Conservation (phyloP, 495 filamentous ascomycete species). For the Talaromyces nanjingensis region DNA sequence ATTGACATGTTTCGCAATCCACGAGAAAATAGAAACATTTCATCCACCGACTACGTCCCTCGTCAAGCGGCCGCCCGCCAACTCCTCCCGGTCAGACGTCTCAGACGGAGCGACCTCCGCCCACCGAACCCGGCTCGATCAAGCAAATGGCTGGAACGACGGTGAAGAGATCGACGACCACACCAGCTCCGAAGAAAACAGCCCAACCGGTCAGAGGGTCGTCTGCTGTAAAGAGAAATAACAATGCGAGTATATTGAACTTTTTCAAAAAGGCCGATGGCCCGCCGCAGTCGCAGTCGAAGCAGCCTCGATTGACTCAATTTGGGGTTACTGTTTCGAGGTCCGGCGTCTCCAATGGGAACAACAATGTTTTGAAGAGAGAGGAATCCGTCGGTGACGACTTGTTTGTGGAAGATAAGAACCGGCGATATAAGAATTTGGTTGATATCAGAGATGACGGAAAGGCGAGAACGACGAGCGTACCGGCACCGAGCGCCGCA, state of each 20-base stretch:
- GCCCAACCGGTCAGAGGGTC: slow-evolving; percentile 5
- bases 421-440: slow-evolving; percentile 12
- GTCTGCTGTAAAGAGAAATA: slow-evolving; percentile 16
- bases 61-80: background rate
- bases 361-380: slow-evolving; percentile 12
- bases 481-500: background rate
- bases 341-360: slow-evolving; percentile 13
- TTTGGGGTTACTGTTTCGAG: slow-evolving; percentile 25
- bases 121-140: background rate
- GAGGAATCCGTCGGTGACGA: slow-evolving; percentile 21
- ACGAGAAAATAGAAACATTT: background rate
- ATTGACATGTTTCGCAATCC: slow-evolving; percentile 6
- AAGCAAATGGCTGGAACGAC: slow-evolving; percentile 5
- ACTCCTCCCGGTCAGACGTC: background rate
- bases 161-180: background rate
- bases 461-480: background rate
- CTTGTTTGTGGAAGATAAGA: slow-evolving; percentile 39
- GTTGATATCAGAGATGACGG: slow-evolving; percentile 6
- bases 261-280: slow-evolving; percentile 73
- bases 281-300: slow-evolving; percentile 26
- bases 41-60: background rate
- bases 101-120: background rate
- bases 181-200: slow-evolving; percentile 13
- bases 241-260: slow-evolving; percentile 58
- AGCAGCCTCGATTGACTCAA: slow-evolving; percentile 34